Evolutionary conservation across 768 basidiomycete genomes (phyloP).

Genomic region (Kwoniella heveanensis): DNA sequence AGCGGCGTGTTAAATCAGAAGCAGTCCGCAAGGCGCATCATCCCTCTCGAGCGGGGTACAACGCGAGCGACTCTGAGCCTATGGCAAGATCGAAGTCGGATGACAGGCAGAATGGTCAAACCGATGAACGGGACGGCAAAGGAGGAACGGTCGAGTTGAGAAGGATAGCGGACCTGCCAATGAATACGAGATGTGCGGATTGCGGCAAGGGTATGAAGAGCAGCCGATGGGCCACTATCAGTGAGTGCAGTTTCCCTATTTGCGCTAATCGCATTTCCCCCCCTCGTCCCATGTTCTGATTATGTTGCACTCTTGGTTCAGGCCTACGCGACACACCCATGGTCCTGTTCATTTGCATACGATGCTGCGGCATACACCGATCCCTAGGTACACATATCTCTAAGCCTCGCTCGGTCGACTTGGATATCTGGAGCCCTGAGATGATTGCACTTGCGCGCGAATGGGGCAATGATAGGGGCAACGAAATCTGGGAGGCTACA

Average conservation of each 20-base stretch:
- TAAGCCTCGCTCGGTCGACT: slow-evolving; percentile 52
- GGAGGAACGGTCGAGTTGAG: slow-evolving; percentile 45
- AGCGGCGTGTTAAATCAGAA: slow-evolving; percentile 33
- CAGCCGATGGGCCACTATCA: slow-evolving; percentile 53
- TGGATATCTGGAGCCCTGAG: slow-evolving; percentile 53
- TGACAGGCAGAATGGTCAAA: slow-evolving; percentile 3
- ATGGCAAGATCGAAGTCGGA: slow-evolving; percentile 27
- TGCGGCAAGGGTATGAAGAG: slow-evolving; percentile 50
- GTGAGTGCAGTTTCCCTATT: too few species aligned
- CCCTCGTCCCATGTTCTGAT: not conserved
- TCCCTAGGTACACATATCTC: slow-evolving; percentile 55
- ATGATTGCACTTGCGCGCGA: slow-evolving; percentile 42
- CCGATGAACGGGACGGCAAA: not conserved
- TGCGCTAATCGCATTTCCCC: too few species aligned
- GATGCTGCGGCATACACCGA: slow-evolving; percentile 53
- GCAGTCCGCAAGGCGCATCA: slow-evolving; percentile 10
- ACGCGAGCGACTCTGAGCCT: slow-evolving; percentile 7
- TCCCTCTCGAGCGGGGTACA: slow-evolving; percentile 7
- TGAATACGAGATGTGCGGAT: slow-evolving; percentile 52
- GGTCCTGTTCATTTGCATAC: slow-evolving; percentile 54
- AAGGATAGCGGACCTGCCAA: slow-evolving; percentile 38
- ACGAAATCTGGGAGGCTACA: slow-evolving; percentile 48
- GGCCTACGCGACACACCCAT: slow-evolving; percentile 47
- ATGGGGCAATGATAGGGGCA: slow-evolving; percentile 52
- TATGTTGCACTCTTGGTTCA: slow-evolving; percentile 1